Evolutionary conservation across 768 basidiomycete species (phyloP), one percentile per base, ranked within the genome.

Genomic region (Auriscalpium vulgare): DNA sequence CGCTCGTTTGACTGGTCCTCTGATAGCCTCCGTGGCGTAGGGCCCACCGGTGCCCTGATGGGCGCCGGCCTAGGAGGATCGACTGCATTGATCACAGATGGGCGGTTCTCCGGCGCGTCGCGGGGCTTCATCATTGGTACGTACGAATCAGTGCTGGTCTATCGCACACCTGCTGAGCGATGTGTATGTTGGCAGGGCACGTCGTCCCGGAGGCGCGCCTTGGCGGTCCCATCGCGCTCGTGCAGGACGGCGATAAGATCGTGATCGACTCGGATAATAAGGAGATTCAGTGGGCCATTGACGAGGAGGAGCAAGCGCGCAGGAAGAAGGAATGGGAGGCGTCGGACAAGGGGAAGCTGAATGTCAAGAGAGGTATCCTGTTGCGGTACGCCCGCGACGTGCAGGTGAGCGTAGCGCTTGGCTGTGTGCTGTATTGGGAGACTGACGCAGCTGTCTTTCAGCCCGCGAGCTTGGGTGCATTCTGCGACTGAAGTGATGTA

Each of bases 201-300:
- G 75, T 82, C 55, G 75, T 77, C 36, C 81, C 81, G 5, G 81
- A 83, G 68, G 91, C 91, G 17, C 80, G 79, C 36, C 72, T 88
- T 29, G 91, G 91, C 53, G 91, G 91, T 0, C 91, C 92, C 3
- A 94, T 95, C 62, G 92, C 89, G 34, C 80, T 94, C 17, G 86
- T 92, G 51, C 74, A 84, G 63, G 90, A 94, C 60, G 92, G 91
- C 6, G 91, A 95, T 68, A 74, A 68, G 49, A 84, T 94, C 59
- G 63, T 85, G 55, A 87, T 94, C 57, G 88, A 93, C 66, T 69
- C 89, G 1, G 80, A 75, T 56, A 79, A 68, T 34, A 75, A 82
- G 63, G 71, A 75, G 7, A 88, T 93, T 59, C 74, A 83, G 61
- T 92, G 89, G 89, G 66, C 81, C 23, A 85, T 93, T 5, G 76